Base-by-base conservation (phyloP, 805 yeast genomes). In the Metschnikowia chrysomelidarum region DNA sequence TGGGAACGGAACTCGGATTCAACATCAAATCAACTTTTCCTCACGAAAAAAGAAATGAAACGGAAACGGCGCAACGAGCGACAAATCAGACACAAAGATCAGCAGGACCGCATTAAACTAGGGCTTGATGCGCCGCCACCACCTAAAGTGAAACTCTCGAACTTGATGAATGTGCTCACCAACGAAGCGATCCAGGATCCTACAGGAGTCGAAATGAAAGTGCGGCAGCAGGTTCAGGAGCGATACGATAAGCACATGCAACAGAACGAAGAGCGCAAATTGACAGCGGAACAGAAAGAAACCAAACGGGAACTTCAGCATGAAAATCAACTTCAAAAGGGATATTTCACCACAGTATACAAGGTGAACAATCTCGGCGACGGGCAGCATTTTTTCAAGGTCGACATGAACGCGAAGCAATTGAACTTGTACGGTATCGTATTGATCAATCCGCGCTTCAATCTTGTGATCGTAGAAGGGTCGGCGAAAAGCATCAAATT, bases 101-200 rank as follows among this genome's bases (percentile, higher is more conserved):
- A 74, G 38, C 95, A 87, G 53, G 91, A 87, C 47, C 67, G 83
- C 29, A 80, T 89, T 16, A 74, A 80, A 38, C 63, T 86, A 4
- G 98, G 98, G 0, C 60, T 89, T 13, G 86, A 82, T 30, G 83
- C 95, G 0, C 82, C 95, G 4, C 96, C 96, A 0, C 82, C 82
- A 5, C 95, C 96, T 3, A 93, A 91, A 57, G 83, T 93, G 17
- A 86, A 83, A 50, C 65, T 87, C 27, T 76, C 82, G 27, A 93
- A 91, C 54, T 70, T 93, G 58, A 86, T 87, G 88, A 82, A 74
- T 49, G 95, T 87, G 0, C 64, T 84, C 31, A 86, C 97, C 2
- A 78, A 85, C 48, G 94, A 86, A 39, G 87, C 93, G 5, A 82
- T 89, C 30, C 69, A 75, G 40, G 95, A 93, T 54, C 98, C 98